Evolutionary conservation across 1,139 yeast genomes (phyloP), one percentile per base, ranked within the genome.

Genomic region (Kodamaea derodonti): DNA sequence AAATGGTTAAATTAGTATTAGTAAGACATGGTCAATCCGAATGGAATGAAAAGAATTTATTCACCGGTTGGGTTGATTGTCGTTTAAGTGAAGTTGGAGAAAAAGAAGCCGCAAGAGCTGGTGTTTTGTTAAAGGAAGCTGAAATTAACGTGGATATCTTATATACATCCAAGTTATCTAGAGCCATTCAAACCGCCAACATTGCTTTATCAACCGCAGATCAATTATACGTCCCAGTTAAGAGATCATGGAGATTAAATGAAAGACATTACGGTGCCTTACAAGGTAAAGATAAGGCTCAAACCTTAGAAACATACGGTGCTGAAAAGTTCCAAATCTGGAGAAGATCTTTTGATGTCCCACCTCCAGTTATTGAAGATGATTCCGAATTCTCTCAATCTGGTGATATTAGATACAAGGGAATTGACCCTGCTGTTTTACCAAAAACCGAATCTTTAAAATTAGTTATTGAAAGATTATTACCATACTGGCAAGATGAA

Each of bases 11-110:
- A 66, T 75, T 84, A 69, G 76, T 84, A 59, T 72, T 84, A 64
- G 85, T 84, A 54, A 84, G 97, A 78, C 97, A 90, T 92, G 97
- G 97, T 60, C 96, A 90, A 77, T 85, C 95, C 71, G 97, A 86
- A 68, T 90, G 97, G 97, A 90, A 90, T 69, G 95, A 87, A 70
- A 86, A 86, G 78, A 90, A 92, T 79, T 78, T 90, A 55, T 92
- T 92, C 82, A 90, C 97, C 65, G 98, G 98, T 60, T 92, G 98
- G 98, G 97, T 90, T 47, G 97, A 90, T 65, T 95, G 87, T 50
- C 76, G 78, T 62, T 80, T 92, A 64, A 80, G 94, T 38, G 90
- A 76, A 44, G 68, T 75, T 52, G 97, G 97, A 67, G 78, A 75
- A 64, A 75, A 82, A 63, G 97, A 92, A 73, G 97, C 97, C 52